Conservation (phyloP, 2,329 filamentous ascomycete species). For the Metarhizium humberi region DNA sequence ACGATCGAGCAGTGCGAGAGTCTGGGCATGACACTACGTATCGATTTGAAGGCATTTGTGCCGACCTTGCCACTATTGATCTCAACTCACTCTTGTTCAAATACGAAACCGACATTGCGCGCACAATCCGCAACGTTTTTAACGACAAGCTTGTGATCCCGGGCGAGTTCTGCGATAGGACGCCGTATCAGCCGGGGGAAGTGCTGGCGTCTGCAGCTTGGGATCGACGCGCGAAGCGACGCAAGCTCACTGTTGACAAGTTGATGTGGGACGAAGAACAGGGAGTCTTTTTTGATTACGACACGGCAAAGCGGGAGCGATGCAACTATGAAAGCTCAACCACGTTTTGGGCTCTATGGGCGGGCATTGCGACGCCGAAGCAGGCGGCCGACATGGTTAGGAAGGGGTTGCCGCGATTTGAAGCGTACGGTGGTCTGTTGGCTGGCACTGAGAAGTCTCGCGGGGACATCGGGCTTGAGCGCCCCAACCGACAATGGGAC, state of each 20-base stretch:
- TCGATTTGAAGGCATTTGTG: conserved; percentile 79
- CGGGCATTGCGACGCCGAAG: conserved; percentile 72
- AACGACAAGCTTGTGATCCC: conserved; percentile 76
- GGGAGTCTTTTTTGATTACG: conserved; percentile 97
- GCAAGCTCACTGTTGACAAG: conserved; percentile 81
- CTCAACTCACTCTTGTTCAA: conserved; percentile 94
- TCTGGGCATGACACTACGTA: conserved; percentile 96
- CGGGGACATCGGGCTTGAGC: conserved; percentile 65
- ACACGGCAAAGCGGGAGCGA: conserved; percentile 73
- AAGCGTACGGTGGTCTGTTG: conserved; percentile 77
- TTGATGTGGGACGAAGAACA: conserved; percentile 87
- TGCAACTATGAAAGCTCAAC: conserved; percentile 84
- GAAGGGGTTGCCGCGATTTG: conserved; percentile 77
- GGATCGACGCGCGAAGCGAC: conserved; percentile 79
- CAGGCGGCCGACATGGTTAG: conserved; percentile 79
- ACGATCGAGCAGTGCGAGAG: conserved; percentile 91
- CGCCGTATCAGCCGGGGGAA: conserved; percentile 53
- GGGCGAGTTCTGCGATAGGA: conserved; percentile 65
- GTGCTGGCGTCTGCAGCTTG: conserved; percentile 77
- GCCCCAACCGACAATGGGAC: conserved; percentile 96
- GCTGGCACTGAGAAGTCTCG: conserved; percentile 87
- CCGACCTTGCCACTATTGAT: conserved; percentile 85
- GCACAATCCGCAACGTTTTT: conserved; percentile 77
- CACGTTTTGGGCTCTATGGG: conserved; percentile 97
- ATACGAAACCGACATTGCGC: conserved; percentile 89